These are phyloP conservation scores for Venustampulla echinocandica DNA, from an alignment of 495 filamentous ascomycete genomes.

Conservation along the genomic window DNA sequence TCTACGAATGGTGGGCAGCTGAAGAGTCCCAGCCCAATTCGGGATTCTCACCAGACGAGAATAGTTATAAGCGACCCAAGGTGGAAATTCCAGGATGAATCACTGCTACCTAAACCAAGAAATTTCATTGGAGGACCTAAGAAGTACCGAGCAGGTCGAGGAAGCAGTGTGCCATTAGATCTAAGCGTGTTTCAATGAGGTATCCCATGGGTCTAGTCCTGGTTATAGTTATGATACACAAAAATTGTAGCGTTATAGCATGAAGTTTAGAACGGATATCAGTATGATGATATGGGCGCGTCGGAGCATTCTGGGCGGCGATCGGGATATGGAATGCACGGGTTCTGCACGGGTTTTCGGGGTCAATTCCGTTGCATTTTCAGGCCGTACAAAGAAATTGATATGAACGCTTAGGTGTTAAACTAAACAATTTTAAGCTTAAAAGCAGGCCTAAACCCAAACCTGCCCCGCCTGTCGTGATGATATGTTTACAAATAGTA, in stretches of 20 bases:
- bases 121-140: slow-evolving; percentile 62
- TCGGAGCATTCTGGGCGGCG: neutral
- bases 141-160: slow-evolving; percentile 81
- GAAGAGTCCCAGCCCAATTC: slow-evolving; percentile 35
- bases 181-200: slow-evolving; percentile 35
- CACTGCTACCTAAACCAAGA: slow-evolving; percentile 74
- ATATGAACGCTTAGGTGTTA: no score
- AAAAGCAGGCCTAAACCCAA: neutral
- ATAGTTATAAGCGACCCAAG: slow-evolving; percentile 66
- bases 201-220: neutral
- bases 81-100: slow-evolving; percentile 82
- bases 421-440: slow-evolving; percentile 1
- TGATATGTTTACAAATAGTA: no score
- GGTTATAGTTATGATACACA: neutral
- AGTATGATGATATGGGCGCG: neutral
- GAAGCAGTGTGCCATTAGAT: slow-evolving; percentile 90
- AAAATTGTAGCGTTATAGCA: slow-evolving; percentile 7
- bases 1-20: slow-evolving; percentile 36
- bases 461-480: neutral
- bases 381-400: neutral
- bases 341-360: no score
- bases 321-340: neutral
- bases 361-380: no score
- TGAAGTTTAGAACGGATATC: neutral
- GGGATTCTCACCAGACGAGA: slow-evolving; percentile 27